These are phyloP conservation scores for Calonectria hawksworthii DNA, from an alignment of 2,329 filamentous ascomycete genomes.

Conservation along the genomic window DNA sequence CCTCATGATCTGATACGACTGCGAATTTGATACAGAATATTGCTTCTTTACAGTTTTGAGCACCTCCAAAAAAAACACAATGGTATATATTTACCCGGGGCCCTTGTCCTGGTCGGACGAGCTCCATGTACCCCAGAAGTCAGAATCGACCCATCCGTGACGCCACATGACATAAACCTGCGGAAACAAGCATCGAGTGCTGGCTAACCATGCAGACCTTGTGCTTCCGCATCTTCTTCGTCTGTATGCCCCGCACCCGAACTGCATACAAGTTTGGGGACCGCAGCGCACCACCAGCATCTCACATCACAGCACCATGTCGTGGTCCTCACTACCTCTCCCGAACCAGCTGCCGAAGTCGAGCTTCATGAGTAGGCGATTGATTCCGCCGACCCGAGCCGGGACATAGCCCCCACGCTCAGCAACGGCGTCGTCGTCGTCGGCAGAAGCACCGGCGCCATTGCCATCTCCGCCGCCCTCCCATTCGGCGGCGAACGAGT, in stretches of 20 bases:
- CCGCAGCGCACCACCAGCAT: not conserved
- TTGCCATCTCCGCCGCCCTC: slow-evolving; percentile 56
- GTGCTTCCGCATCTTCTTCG: slow-evolving; percentile 10
- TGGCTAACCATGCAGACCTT: not conserved
- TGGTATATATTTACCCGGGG: slow-evolving; percentile 31
- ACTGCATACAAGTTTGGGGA: not conserved
- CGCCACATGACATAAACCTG: slow-evolving; percentile 39
- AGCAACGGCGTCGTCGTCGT: slow-evolving; percentile 48
- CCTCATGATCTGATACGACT: slow-evolving; percentile 41
- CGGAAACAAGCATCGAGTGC: slow-evolving; percentile 5
- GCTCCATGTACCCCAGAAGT: slow-evolving; percentile 36
- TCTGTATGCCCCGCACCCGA: slow-evolving; percentile 14
- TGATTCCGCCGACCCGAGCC: slow-evolving; percentile 82
- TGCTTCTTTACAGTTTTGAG: slow-evolving; percentile 27
- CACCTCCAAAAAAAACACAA: slow-evolving; percentile 26
- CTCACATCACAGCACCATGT: slow-evolving; percentile 21
- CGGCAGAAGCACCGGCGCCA: slow-evolving; percentile 30
- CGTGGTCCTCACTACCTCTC: slow-evolving; percentile 43
- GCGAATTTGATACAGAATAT: slow-evolving; percentile 37
- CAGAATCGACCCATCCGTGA: slow-evolving; percentile 46
- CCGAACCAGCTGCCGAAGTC: slow-evolving; percentile 76
- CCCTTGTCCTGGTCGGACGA: slow-evolving; percentile 33
- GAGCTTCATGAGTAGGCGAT: slow-evolving; percentile 91
- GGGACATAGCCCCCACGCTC: slow-evolving; percentile 71
- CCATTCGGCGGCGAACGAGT: slow-evolving; percentile 60